Evolutionary conservation across 352 stramenopile genomes (phyloP).

Genomic region (Globisporangium cystogenes): DNA sequence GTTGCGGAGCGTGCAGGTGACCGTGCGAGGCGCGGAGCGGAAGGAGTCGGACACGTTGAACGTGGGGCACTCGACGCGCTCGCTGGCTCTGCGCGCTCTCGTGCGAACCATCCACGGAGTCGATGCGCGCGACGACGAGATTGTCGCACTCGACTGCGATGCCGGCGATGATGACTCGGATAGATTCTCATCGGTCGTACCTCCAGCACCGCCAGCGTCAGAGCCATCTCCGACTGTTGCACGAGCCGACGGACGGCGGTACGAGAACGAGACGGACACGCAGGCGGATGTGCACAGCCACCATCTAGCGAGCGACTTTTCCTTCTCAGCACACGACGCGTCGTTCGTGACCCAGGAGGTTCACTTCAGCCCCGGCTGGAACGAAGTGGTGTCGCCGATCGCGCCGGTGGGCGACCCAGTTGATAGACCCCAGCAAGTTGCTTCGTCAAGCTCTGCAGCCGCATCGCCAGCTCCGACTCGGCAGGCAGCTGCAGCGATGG

Average conservation of each 20-base stretch:
- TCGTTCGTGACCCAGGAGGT: constrained; percentile 9
- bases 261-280: background rate
- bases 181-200: background rate
- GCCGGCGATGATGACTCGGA: background rate
- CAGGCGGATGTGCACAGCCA: constrained; percentile 5
- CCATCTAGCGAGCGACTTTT: constrained; percentile 3
- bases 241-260: background rate
- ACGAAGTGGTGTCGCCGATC: constrained; percentile 2
- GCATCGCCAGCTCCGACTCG: background rate
- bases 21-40: constrained; percentile 5
- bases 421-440: background rate
- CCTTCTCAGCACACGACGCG: constrained; percentile 10
- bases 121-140: constrained; percentile 19
- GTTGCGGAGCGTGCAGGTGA: constrained; percentile 21
- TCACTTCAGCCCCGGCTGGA: constrained; percentile 13
- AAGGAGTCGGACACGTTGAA: constrained; percentile 17
- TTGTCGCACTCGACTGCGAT: constrained; percentile 1
- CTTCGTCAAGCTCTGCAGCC: background rate
- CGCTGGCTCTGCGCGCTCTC: constrained; percentile 34
- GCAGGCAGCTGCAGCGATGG: background rate
- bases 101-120: constrained; percentile 49
- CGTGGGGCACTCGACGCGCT: constrained; percentile 39
- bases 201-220: background rate
- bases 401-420: background rate
- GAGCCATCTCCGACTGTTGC: background rate